Evolutionary conservation across 177 flowering plant genomes (phyloP).

Genomic region (Tripterygium wilfordii): DNA sequence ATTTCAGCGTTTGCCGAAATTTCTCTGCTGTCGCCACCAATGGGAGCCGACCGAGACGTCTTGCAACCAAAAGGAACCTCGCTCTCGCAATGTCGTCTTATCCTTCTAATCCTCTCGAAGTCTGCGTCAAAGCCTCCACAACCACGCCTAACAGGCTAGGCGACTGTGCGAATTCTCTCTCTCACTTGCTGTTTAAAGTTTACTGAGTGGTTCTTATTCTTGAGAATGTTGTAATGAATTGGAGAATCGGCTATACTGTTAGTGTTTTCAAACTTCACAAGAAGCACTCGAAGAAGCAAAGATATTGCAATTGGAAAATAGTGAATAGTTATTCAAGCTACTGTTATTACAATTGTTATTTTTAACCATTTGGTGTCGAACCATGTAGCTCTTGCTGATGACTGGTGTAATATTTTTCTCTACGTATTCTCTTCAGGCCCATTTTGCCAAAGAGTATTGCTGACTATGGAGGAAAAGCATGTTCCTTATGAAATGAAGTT

Average conservation of each 20-base stretch:
- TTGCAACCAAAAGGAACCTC: slow-evolving; percentile 1
- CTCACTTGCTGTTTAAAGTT: too few relatives aligned
- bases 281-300: too few relatives aligned
- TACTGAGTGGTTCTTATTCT: too few relatives aligned
- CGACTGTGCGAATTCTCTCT: slow-evolving; percentile 43
- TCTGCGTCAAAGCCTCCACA: slow-evolving; percentile 67
- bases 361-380: too few relatives aligned
- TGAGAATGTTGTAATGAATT: too few relatives aligned
- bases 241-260: too few relatives aligned
- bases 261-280: too few relatives aligned
- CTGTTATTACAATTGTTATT: too few relatives aligned
- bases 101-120: slow-evolving; percentile 50
- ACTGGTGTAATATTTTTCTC: too few relatives aligned
- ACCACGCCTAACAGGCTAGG: slow-evolving; percentile 66
- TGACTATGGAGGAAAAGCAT: slow-evolving; percentile 89
- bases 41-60: not conserved
- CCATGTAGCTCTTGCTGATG: too few relatives aligned
- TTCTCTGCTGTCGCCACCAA: not conserved
- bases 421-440: slow-evolving; percentile 53
- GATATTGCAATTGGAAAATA: too few relatives aligned
- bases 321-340: too few relatives aligned
- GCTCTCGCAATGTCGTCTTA: slow-evolving; percentile 26
- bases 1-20: slow-evolving; percentile 3
- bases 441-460: slow-evolving; percentile 80
- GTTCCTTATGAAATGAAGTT: slow-evolving; percentile 81